Base-by-base conservation (phyloP, 768 basidiomycete genomes). In the Galerina sulciceps region DNA sequence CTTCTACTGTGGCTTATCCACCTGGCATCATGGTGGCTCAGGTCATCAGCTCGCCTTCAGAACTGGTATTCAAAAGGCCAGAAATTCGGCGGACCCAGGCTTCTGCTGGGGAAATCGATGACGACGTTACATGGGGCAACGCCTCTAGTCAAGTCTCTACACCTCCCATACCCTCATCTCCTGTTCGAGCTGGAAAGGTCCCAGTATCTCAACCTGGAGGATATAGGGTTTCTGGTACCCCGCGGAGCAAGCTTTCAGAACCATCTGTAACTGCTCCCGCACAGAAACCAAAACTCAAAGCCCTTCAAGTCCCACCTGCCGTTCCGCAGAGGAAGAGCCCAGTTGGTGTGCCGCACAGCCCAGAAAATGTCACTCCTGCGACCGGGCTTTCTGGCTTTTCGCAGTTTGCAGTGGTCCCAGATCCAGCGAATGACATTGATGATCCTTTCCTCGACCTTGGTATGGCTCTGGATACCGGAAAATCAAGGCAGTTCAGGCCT, bases 1-100 rank as follows among this genome's bases (percentile, higher is more conserved):
- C 58, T 10, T 41, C 57, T 18, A 63, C 56, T 42, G 51, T 53
- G 1, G 43, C 57, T 10, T 61, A 62, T 34, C 57, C 57, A 26
- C 59, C 64, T 43, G 57, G 48, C 31, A 45, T 48, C 18, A 53
- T 57, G 37, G 41, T 44, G 17, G 58, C 61, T 13, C 60, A 58
- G 23, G 65, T 56, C 22, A 20, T 67, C n/a, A 61, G 65, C 6
- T 67, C 65, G 26, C 63, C 63, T 26, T 64, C 65, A 5, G 53
- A 64, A 52, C 50, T 67, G 14, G 22, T n/a, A 6, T 64, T 61
- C 60, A 49, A 44, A 9, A 23, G 41, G 15, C 46, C 13, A 35
- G 45, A 35, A 10, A 41, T 18, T 2, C 18, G 1, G 6, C 43
- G 4, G 15, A 34, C 17, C 36, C 37, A 47, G 8, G 31, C 49